Base-by-base conservation (phyloP, 1,139 yeast species). In the Debaryomyces sp. region DNA sequence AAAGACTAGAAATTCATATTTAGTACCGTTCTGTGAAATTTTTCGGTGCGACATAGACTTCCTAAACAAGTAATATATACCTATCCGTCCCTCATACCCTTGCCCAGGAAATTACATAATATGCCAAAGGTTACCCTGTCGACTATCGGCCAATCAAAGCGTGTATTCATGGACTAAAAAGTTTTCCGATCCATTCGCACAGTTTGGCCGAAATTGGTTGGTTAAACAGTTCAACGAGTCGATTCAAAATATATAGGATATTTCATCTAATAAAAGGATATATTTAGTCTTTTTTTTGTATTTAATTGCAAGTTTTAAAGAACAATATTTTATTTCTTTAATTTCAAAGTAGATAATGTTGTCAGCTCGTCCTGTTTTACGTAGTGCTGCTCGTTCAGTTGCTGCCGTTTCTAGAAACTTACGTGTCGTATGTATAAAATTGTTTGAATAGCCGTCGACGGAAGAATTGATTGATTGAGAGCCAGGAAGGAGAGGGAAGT, bases 361-460 rank as follows among this genome's bases (percentile, higher is more conserved):
- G 81, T 84, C 91, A 71, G 82, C 84, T 70, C 89, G 92, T 82
- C 82, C 89, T 74, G 83, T 83, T 77, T 79, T 85, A 75, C 88
- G 91, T 80, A 81, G 87, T 71, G 89, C 89, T 72, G 82, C 87
- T 70, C 85, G 89, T 79, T 80, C 89, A 67, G 84, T 84, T 70
- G 79, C 83, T 70, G 82, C 84, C 71, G 85, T 81, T 68, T 82
- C 84, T 58, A 75, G 80, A 74, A 67, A 76, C 59, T 69, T 75
- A 78, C 84, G 87, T 76, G 78, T 83, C 70, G 87, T 83, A 81
- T 76, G 88, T 82, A 72, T 68, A 36, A 37, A 30, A 40, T 29
- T 34, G 41, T 29, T 34, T 37, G n/a, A 30, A 30, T 21, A 29
- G 8, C 34, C 41, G 38, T 18, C 18, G 27, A 26, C 12, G 27